Evolutionary conservation across 805 yeast genomes (phyloP), one percentile per base, ranked within the genome.

Genomic region (Jamesozyma spencerorum): DNA sequence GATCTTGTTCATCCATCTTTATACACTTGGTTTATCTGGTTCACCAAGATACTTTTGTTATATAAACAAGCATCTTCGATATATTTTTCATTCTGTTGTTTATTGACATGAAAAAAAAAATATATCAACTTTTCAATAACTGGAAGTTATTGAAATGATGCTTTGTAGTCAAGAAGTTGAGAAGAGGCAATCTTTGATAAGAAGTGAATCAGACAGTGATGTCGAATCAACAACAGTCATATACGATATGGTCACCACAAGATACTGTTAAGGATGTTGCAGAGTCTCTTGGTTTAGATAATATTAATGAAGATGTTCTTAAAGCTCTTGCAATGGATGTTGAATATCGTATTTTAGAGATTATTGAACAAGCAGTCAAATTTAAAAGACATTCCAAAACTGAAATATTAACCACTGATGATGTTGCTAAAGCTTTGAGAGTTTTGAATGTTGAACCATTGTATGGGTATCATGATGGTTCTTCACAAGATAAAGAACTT

Each of bases 201-300:
- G 26, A 10, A 22, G 10, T 22, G 10, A 22, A 22, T 6, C 6
- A 22, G 26, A 10, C 10, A 15, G 2, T 17, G 17, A 52, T 53
- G 58, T 47, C 56, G 6, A 45, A 47, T 26, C 60, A 53, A 31
- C 60, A 53, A 31, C 62, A 55, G 36, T 86, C 96, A 1, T 94
- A 86, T 61, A 85, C 97, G 1, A 71, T 92, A 44, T 90, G 97
- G 98, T 88, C 97, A 8, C 97, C 97, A 6, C 80, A 84, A 44
- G 97, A 92, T 60, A 92, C 99, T 0, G 96, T 94, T 22, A 83
- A 81, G 54, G 98, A 92, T 67, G 95, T 85, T 13, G 95, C 97
- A 0, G 98, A 92, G 57, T 75, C 86, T 2, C 68, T 92, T 10
- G 98, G 98, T 1, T 71, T 92, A 29, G 62, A 71, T 3, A 77